Conservation (phyloP, 2,329 filamentous ascomycete species). For the Cercospora sp. region DNA sequence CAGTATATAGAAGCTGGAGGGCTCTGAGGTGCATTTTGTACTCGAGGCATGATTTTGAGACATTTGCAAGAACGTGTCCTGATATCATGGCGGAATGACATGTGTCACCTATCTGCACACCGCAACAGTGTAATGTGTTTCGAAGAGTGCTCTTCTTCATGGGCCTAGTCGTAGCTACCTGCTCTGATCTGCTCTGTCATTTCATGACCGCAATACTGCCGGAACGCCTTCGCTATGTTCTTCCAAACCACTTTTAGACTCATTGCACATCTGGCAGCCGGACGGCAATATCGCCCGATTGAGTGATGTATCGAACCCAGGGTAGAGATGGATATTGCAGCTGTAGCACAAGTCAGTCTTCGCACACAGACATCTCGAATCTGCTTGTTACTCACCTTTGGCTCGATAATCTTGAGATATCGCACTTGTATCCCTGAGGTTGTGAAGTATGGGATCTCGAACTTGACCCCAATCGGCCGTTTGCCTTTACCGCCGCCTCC, state of each 20-base stretch:
- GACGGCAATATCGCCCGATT: conserved; percentile 94
- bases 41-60: not conserved
- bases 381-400: conserved; percentile 67
- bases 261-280: conserved; percentile 75
- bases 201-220: not conserved
- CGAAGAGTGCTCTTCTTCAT: not conserved
- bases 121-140: not conserved
- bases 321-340: conserved; percentile 96
- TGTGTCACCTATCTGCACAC: not conserved
- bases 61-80: not conserved
- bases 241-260: conserved; percentile 7
- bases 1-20: too few species aligned
- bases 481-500: conserved; percentile 87
- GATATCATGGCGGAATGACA: not conserved
- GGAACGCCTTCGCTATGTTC: conserved; percentile 18
- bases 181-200: not conserved
- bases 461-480: conserved; percentile 97
- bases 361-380: not conserved
- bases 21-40: too few species aligned
- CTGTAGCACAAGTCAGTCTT: conserved; percentile 50
- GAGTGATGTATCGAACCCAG: conserved; percentile 98
- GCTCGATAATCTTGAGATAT: conserved; percentile 98
- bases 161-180: not conserved
- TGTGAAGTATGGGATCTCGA: conserved; percentile 99
- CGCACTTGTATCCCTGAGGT: conserved; percentile 97